A percentile compares a stretch with the other conserved stretches of the same genome.
Conservation (phyloP, 2,329 filamentous ascomycete genomes). For the Penicillium paneum region DNA sequence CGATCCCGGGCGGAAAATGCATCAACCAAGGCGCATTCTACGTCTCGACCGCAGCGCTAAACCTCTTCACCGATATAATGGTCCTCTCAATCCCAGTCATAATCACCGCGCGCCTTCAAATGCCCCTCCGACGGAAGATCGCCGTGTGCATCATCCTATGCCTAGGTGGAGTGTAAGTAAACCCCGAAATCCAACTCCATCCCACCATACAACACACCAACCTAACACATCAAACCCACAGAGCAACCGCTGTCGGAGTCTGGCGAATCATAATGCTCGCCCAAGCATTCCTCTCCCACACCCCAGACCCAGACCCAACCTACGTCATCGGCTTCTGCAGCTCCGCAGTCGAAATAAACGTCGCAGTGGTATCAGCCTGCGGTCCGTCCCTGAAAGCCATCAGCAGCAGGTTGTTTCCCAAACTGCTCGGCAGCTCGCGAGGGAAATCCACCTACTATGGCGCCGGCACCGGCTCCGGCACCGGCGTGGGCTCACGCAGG, state of each 20-base stretch:
- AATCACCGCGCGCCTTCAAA: conserved; percentile 30
- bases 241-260: conserved; percentile 28
- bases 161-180: conserved; percentile 26
- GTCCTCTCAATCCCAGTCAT: conserved; percentile 32
- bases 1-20: conserved; percentile 23
- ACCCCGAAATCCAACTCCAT: neutral
- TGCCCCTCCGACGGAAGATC: conserved; percentile 28
- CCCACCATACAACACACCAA: too few relatives aligned
- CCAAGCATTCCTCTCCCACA: conserved; percentile 14
- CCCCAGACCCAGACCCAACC: conserved; percentile 15
- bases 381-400: conserved; percentile 29
- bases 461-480: neutral
- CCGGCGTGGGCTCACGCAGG: conserved; percentile 6
- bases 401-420: conserved; percentile 14
- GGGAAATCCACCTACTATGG: conserved; percentile 15
- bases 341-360: conserved; percentile 30
- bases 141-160: conserved; percentile 31
- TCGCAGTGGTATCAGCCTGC: conserved; percentile 31
- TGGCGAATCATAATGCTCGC: conserved; percentile 30
- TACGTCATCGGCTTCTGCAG: conserved; percentile 29
- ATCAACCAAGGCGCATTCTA: conserved; percentile 30
- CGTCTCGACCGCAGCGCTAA: conserved; percentile 25
- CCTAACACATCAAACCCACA: conserved; percentile 8
- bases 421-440: conserved; percentile 18
- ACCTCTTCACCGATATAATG: conserved; percentile 33